Evolutionary conservation across 495 filamentous ascomycete genomes (phyloP), one percentile per base, ranked within the genome.

Genomic region (Stereocaulon alpinum): DNA sequence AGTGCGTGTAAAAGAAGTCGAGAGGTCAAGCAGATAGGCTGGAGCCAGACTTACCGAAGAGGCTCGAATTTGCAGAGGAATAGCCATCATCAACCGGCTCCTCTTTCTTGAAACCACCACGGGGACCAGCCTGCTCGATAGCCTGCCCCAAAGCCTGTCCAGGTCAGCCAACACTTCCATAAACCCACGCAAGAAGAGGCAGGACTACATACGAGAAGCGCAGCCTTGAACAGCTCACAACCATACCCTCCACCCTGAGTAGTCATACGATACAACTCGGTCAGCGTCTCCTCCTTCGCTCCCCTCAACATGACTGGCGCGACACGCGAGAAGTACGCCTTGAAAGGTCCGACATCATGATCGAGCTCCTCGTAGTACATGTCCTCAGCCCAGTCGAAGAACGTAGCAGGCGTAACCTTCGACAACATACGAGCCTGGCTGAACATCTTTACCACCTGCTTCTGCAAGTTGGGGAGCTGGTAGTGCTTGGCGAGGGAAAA

Each of bases 371-470:
- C 45, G 29, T 47, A 40, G 30, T 53, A 64, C 58, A 64, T 64
- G n/a, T 64, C 53, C 29, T 61, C 58, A 4, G 58, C 59, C 53
- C 58, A 64, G 30, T 64, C 58, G 48, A 64, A 61, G 54, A 64
- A 64, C 0, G 2, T 41, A 4, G 18, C 40, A 0, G 40, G 24
- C 0, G 37, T 0, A 20, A 64, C 14, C 34, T 55, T 55, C 1
- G 10, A 2, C 10, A 61, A 12, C 37, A 61, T 27, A 40, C 43
- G 41, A 5, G 43, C 29, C 15, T 47, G 50, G 18, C 27, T 37
- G 30, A 64, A 51, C 0, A 27, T 3, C 18, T 53, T 27, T 11
- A 61, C 42, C 14, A 64, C 15, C 29, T 48, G 44, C 40, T 47
- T 51, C 48, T 64, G 62, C 52, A 64, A 32, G 18, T 34, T 54